These are phyloP conservation scores for Blumeriella jaapii DNA, from an alignment of 2,329 filamentous ascomycete genomes.

Conservation along the genomic window DNA sequence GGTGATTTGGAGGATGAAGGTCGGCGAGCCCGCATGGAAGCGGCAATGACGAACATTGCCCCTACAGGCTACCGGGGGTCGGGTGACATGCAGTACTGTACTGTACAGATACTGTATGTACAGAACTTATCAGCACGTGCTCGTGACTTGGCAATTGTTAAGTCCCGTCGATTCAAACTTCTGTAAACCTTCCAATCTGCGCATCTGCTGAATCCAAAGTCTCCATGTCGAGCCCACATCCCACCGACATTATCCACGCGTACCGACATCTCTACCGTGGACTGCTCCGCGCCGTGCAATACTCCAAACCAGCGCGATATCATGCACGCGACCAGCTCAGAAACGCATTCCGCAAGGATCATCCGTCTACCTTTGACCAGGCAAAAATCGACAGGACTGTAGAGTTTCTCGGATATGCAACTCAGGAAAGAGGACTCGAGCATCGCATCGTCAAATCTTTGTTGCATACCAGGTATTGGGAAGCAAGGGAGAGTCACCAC, in stretches of 20 bases:
- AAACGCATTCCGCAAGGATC: slow-evolving; percentile 43
- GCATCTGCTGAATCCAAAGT: background rate
- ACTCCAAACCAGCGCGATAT: slow-evolving; percentile 56
- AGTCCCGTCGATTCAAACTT: background rate
- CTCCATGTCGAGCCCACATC: slow-evolving; percentile 12
- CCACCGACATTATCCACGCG: slow-evolving; percentile 39
- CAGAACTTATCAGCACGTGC: slow-evolving; percentile 8
- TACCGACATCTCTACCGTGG: slow-evolving; percentile 61
- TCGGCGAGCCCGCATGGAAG: too few relatives aligned
- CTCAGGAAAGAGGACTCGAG: slow-evolving; percentile 52
- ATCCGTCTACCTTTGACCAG: slow-evolving; percentile 34
- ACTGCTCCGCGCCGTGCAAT: slow-evolving; percentile 59
- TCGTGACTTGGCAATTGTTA: too few relatives aligned
- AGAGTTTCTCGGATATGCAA: slow-evolving; percentile 58
- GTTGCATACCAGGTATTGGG: slow-evolving; percentile 33
- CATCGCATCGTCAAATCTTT: slow-evolving; percentile 63
- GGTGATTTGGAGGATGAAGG: too few relatives aligned
- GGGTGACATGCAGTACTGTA: too few relatives aligned
- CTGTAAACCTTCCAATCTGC: slow-evolving; percentile 2
- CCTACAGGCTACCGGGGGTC: too few relatives aligned
- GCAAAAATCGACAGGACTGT: slow-evolving; percentile 51
- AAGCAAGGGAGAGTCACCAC: slow-evolving; percentile 1
- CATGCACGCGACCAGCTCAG: slow-evolving; percentile 48
- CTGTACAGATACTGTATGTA: too few relatives aligned
- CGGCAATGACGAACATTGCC: too few relatives aligned